These are phyloP conservation scores for Cordia subcordata DNA, from an alignment of 257 asterid species.

Conservation along the genomic window DNA sequence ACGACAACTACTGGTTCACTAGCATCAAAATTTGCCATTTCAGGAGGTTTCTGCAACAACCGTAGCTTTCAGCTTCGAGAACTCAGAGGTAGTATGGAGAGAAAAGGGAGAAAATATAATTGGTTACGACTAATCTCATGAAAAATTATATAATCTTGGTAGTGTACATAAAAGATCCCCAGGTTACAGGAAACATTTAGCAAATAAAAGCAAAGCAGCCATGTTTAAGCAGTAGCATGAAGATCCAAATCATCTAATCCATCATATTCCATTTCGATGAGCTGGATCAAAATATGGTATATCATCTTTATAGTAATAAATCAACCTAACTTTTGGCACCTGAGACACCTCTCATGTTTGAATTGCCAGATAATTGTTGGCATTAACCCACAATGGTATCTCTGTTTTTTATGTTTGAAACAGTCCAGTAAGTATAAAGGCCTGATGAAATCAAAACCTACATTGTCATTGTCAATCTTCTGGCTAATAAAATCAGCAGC, in stretches of 20 bases:
- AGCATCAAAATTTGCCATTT: constrained; percentile 57
- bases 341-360: neutral
- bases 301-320: neutral
- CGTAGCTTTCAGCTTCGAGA: constrained; percentile 21
- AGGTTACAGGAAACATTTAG: neutral
- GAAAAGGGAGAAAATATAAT: neutral
- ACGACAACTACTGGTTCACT: constrained; percentile 89
- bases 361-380: neutral
- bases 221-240: neutral
- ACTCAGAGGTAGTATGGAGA: constrained; percentile 1
- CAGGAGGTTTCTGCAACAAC: constrained; percentile 54
- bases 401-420: too few relatives aligned
- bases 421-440: neutral
- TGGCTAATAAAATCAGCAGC: constrained; percentile 65
- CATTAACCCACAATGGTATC: too few relatives aligned
- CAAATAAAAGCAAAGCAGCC: neutral
- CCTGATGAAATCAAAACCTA: constrained; percentile 33
- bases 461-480: constrained; percentile 55
- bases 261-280: neutral
- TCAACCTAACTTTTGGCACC: neutral
- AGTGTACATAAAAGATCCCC: neutral
- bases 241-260: neutral
- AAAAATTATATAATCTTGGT: too few relatives aligned
- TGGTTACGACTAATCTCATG: neutral
- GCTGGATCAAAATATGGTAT: neutral